phyloP scores from a whole-genome alignment of 1,284 basidiomycete genomes.

The Apiotrichum brassicae region DNA sequence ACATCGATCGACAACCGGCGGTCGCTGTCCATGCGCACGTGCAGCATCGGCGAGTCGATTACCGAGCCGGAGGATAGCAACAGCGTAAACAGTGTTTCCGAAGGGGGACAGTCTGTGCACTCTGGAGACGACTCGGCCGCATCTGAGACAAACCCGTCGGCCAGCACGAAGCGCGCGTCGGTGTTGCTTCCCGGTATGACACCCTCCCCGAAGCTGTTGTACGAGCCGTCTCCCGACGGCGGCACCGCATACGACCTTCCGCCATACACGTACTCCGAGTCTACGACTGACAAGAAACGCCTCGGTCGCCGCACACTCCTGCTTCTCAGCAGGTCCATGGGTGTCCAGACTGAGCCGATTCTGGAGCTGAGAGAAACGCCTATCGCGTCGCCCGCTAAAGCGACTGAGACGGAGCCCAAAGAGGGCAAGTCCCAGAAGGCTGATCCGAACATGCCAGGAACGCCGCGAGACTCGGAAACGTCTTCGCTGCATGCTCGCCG shows the following conservation, averaged over 20 bases:
- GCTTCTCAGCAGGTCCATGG: constrained; percentile 59
- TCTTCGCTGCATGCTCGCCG: constrained; percentile 26
- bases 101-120: constrained; percentile 14
- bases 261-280: neutral
- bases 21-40: constrained; percentile 5
- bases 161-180: constrained; percentile 35
- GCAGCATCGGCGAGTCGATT: constrained; percentile 31
- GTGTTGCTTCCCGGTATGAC: constrained; percentile 19
- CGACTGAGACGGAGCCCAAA: neutral
- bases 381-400: neutral
- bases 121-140: constrained; percentile 28
- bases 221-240: neutral
- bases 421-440: neutral
- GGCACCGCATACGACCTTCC: neutral
- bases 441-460: neutral
- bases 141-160: constrained; percentile 13
- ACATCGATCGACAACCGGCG: constrained; percentile 3
- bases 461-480: constrained; percentile 25
- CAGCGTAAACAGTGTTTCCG: neutral
- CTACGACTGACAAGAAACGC: constrained; percentile 13
- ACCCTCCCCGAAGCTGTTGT: constrained; percentile 7
- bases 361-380: constrained; percentile 1
- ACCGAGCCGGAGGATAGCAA: constrained; percentile 25
- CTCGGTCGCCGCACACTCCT: constrained; percentile 50
- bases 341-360: constrained; percentile 64